Evolutionary conservation across 2,329 filamentous ascomycete genomes (phyloP).

Genomic region (Aspergillus costaricaensis): DNA sequence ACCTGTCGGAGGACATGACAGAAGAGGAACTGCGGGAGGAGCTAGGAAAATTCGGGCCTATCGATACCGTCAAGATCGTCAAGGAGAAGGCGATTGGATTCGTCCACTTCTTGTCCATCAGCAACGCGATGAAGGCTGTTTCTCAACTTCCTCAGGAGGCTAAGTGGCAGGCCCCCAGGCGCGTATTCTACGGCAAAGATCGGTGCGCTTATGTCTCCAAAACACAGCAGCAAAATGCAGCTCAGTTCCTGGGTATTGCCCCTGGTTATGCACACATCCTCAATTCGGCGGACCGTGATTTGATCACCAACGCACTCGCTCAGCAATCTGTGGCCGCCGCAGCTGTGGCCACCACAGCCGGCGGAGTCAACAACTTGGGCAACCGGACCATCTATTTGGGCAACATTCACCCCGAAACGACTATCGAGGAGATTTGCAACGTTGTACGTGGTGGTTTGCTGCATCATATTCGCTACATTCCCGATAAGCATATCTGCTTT

Average conservation of each 20-base stretch:
- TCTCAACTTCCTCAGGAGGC: slow-evolving; percentile 92
- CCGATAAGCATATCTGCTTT: slow-evolving; percentile 99
- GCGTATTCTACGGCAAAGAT: slow-evolving; percentile 98
- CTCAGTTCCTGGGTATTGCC: slow-evolving; percentile 95
- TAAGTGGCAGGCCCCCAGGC: slow-evolving; percentile 93
- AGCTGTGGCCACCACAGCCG: slow-evolving; percentile 92
- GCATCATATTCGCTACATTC: slow-evolving; percentile 98
- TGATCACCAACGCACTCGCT: slow-evolving; percentile 93
- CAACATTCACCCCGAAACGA: slow-evolving; percentile 98
- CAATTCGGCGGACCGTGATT: slow-evolving; percentile 90
- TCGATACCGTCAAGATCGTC: slow-evolving; percentile 97
- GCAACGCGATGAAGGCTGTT: slow-evolving; percentile 97
- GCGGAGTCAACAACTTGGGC: slow-evolving; percentile 94
- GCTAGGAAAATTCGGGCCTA: slow-evolving; percentile 90
- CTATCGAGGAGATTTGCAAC: slow-evolving; percentile 99
- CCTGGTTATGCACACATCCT: slow-evolving; percentile 95
- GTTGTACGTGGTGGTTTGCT: slow-evolving; percentile 93
- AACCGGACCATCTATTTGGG: slow-evolving; percentile 97
- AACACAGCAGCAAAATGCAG: slow-evolving; percentile 98
- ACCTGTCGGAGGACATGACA: slow-evolving; percentile 82
- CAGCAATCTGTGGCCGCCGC: slow-evolving; percentile 97
- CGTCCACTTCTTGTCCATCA: slow-evolving; percentile 94
- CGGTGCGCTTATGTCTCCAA: slow-evolving; percentile 98
- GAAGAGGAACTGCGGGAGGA: slow-evolving; percentile 95
- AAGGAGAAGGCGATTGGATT: slow-evolving; percentile 98